phyloP scores from a whole-genome alignment of 352 stramenopile genomes.

The Phytopythium delawarense region DNA sequence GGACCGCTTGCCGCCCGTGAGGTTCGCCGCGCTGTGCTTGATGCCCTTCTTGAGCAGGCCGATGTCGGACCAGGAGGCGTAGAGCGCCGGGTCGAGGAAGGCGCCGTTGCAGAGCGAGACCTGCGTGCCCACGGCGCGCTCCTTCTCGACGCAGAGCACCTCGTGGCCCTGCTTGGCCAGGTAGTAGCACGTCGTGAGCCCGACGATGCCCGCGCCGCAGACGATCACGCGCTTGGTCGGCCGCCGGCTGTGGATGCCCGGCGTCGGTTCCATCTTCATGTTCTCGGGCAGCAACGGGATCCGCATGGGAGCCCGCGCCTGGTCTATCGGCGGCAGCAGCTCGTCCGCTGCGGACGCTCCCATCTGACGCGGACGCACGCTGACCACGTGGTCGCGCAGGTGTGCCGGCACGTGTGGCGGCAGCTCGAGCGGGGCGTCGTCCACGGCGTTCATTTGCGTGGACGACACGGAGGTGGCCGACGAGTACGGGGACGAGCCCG shows the following conservation, averaged over 20 bases:
- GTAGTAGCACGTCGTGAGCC: constrained; percentile 83
- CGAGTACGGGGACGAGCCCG: constrained; percentile 37
- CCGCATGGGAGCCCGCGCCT: constrained; percentile 46
- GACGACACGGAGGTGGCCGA: constrained; percentile 31
- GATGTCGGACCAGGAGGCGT: constrained; percentile 78
- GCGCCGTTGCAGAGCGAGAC: constrained; percentile 79
- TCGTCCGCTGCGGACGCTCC: constrained; percentile 30
- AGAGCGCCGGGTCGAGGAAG: constrained; percentile 80
- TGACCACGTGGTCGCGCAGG: constrained; percentile 54
- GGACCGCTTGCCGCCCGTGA: neutral
- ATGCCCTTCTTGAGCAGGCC: constrained; percentile 47
- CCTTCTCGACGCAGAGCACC: constrained; percentile 84
- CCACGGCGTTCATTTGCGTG: constrained; percentile 17
- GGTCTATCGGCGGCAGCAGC: constrained; percentile 55
- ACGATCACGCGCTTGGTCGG: constrained; percentile 83
- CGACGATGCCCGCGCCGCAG: constrained; percentile 81
- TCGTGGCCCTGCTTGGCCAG: constrained; percentile 83
- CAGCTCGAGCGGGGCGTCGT: constrained; percentile 45
- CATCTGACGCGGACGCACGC: constrained; percentile 27
- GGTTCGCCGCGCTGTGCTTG: constrained; percentile 2
- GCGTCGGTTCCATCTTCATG: constrained; percentile 64
- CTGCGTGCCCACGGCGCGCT: constrained; percentile 71
- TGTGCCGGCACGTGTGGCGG: constrained; percentile 54
- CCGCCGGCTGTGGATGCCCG: constrained; percentile 47
- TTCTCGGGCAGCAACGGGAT: constrained; percentile 53